These are phyloP conservation scores for Fusarium globosum DNA, from an alignment of 2,329 filamentous ascomycete genomes.

Conservation along the genomic window DNA sequence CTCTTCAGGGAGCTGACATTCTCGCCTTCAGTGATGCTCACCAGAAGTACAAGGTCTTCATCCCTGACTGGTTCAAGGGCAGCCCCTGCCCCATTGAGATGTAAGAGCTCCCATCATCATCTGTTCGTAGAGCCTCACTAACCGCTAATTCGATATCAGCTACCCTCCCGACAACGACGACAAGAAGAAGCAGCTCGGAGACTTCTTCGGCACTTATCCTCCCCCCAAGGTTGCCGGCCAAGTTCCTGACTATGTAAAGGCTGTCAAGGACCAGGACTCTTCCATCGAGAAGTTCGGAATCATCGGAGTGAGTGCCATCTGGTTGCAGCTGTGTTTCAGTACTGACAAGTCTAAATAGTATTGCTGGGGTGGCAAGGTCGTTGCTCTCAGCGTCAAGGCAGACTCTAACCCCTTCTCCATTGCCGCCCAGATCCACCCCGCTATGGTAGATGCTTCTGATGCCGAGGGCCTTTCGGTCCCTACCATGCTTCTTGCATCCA, in stretches of 20 bases:
- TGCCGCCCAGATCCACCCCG: conserved; percentile 66
- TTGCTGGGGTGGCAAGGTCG: conserved; percentile 80
- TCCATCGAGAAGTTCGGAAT: conserved; percentile 69
- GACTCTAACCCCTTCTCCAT: conserved; percentile 66
- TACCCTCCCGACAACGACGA: conserved; percentile 73
- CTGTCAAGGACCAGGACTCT: conserved; percentile 63
- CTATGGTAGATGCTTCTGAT: conserved; percentile 72
- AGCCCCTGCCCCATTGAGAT: conserved; percentile 68
- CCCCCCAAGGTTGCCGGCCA: conserved; percentile 60
- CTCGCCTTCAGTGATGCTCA: conserved; percentile 65
- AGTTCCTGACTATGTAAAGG: conserved; percentile 66
- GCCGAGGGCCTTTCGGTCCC: conserved; percentile 70
- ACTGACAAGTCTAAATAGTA: conserved; percentile 51
- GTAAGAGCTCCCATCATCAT: conserved; percentile 39
- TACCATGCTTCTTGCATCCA: conserved; percentile 71
- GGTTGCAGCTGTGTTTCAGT: background rate
- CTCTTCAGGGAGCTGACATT: conserved; percentile 76
- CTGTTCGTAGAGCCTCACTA: background rate
- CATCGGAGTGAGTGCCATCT: conserved; percentile 61
- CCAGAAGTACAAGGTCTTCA: conserved; percentile 84
- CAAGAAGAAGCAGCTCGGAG: conserved; percentile 67
- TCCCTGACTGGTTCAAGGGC: conserved; percentile 92
- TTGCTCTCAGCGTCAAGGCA: conserved; percentile 61
- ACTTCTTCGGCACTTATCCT: conserved; percentile 67
- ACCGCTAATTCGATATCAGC: conserved; percentile 46